A percentile compares a stretch with the other conserved stretches of the same genome.
Evolutionary conservation across 2,329 filamentous ascomycete species (phyloP).

Genomic region (Lithohypha guttulata): DNA sequence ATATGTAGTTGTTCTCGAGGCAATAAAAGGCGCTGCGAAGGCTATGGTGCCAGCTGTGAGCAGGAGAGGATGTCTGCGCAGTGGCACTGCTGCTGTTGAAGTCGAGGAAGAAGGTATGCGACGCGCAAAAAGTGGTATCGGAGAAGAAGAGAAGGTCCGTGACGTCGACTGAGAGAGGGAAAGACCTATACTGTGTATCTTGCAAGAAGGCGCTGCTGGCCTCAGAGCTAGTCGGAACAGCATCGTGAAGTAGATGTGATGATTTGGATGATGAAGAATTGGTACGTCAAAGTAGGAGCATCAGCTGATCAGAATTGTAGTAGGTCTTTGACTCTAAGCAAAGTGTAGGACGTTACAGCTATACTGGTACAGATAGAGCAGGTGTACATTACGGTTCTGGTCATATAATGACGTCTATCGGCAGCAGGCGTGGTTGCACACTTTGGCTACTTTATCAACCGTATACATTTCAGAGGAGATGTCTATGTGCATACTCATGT

Average conservation of each 20-base stretch:
- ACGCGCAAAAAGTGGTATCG: not conserved
- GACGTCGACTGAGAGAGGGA: constrained; percentile 6
- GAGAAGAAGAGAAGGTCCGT: constrained; percentile 9
- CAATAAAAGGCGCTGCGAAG: constrained; percentile 18
- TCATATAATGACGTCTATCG: no score
- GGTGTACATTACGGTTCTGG: no score
- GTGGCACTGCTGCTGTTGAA: not conserved
- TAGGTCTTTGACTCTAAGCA: no score
- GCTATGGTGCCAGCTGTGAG: constrained; percentile 14
- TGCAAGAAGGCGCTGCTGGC: constrained; percentile 9
- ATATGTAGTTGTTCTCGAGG: constrained; percentile 10
- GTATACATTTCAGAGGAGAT: no score
- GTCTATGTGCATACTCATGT: no score
- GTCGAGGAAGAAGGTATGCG: not conserved
- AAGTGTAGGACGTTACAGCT: no score
- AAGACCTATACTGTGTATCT: constrained; percentile 7
- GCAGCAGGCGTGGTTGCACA: no score
- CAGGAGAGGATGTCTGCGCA: not conserved
- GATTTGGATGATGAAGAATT: not conserved
- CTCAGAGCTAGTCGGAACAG: constrained; percentile 16
- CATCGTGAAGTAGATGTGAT: constrained; percentile 13
- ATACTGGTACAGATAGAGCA: no score
- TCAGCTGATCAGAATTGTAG: not conserved
- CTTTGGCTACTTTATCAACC: no score
- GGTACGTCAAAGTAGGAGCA: not conserved